Base-by-base conservation (phyloP, 495 filamentous ascomycete genomes). In the Cudoniella acicularis region DNA sequence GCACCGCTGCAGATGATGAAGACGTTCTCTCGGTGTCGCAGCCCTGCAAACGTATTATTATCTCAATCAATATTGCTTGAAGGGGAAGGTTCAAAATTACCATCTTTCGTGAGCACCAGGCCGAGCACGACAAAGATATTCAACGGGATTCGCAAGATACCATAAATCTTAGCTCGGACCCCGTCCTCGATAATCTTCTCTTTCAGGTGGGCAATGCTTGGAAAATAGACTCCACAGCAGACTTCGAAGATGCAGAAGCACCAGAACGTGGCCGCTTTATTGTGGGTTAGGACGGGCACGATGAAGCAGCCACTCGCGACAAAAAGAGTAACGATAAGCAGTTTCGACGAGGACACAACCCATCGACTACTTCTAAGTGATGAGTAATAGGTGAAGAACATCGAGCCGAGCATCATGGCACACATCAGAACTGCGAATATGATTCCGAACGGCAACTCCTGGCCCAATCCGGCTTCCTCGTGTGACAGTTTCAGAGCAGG, bases 361-460 rank as follows among this genome's bases (percentile, higher is more conserved):
- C 56, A 26, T 61, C 72, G 41, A 62, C 65, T 46, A 63, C 70
- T 52, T 26, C 30, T 17, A 27, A 58, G 13, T 4, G 30, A 36
- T 13, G 30, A 36, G 13, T 36, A 60, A 68, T 63, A 53, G 61
- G 71, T 65, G 65, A 73, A 64, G 73, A 84, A 30, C 64, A 64
- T 10, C 74, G 69, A 22, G 20, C 79, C 77, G 0, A 80, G 72
- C 71, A 82, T 77, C 60, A 79, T 79, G 2, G 74, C 69, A 13
- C 75, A 75, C 81, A 85, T 85, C 67, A 85, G 79, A 56, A 72
- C 74, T 3, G 79, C 72, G 55, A 83, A 85, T 46, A 85, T 83
- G 41, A 77, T 69, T 27, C 82, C 80, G 59, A 80, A 83, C 4
- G 82, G 80, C 0, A 82, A 75, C 24, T 70, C 66, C 24, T 56